A percentile compares a stretch with the other conserved stretches of the same genome.
These are phyloP conservation scores for Glomus cerebriforme DNA, from an alignment of 192 early-diverging fungal genomes.

Conservation along the genomic window DNA sequence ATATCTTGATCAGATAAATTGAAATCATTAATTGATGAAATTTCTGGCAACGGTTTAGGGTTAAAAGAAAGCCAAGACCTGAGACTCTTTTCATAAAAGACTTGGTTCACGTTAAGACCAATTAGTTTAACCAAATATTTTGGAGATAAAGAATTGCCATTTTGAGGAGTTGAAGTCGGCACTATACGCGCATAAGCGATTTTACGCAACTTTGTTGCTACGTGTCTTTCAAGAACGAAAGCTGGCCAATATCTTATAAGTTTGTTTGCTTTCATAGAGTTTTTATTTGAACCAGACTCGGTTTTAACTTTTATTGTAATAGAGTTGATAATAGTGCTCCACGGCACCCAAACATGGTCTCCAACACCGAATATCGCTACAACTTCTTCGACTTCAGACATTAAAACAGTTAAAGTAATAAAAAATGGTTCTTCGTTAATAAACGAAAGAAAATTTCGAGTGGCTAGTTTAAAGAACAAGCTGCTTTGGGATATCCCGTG, in stretches of 20 bases:
- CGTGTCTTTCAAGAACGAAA: background rate
- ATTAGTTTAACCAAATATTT: conserved; percentile 16
- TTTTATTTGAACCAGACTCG: background rate
- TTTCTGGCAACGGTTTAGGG: background rate
- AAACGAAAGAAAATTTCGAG: background rate
- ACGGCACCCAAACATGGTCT: conserved; percentile 4
- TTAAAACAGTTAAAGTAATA: background rate
- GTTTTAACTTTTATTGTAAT: background rate
- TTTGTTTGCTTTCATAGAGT: background rate
- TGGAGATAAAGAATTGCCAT: background rate
- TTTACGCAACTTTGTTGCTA: background rate
- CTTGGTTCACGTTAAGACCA: conserved; percentile 2
- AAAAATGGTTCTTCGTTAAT: background rate
- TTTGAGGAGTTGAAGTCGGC: background rate
- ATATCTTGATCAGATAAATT: background rate
- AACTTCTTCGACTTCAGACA: background rate
- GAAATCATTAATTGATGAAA: background rate
- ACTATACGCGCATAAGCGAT: background rate
- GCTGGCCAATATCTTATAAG: background rate
- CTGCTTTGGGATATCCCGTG: background rate
- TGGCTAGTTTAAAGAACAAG: background rate
- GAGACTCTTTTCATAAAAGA: background rate
- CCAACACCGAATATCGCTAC: background rate
- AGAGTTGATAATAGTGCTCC: background rate
- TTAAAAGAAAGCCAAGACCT: background rate